Evolutionary conservation across 140 eudicot species (phyloP).

Genomic region (Erigeron philadelphicus): DNA sequence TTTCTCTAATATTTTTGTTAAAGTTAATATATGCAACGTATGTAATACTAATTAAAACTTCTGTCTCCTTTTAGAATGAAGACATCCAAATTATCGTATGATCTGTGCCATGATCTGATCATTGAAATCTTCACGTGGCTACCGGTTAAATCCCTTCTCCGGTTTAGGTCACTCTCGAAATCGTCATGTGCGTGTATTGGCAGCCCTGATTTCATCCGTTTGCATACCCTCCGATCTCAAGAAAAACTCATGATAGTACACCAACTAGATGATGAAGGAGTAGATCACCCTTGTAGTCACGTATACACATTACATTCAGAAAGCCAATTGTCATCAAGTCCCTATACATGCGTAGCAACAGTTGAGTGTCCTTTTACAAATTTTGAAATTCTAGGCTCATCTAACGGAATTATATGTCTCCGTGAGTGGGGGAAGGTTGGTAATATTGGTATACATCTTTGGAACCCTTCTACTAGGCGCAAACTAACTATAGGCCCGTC

Average conservation of each 20-base stretch:
- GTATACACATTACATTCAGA: constrained; percentile 2
- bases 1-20: too few relatives aligned
- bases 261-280: background rate
- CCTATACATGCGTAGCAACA: background rate
- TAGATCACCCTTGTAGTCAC: background rate
- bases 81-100: too few relatives aligned
- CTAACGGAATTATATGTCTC: background rate
- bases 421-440: too few relatives aligned
- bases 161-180: constrained; percentile 32
- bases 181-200: constrained; percentile 24
- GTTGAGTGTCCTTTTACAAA: background rate
- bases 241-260: background rate
- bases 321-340: background rate
- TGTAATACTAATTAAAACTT: too few relatives aligned
- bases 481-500: too few relatives aligned
- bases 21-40: too few relatives aligned
- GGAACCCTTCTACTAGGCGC: constrained; percentile 12
- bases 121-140: constrained; percentile 27
- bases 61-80: too few relatives aligned
- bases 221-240: background rate
- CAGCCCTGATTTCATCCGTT: constrained; percentile 27
- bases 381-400: background rate
- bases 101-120: constrained; percentile 11
- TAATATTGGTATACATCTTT: too few relatives aligned
- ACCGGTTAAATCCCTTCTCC: constrained; percentile 32